Evolutionary conservation across 257 asterid genomes (phyloP).

Genomic region (Misopates orontium): DNA sequence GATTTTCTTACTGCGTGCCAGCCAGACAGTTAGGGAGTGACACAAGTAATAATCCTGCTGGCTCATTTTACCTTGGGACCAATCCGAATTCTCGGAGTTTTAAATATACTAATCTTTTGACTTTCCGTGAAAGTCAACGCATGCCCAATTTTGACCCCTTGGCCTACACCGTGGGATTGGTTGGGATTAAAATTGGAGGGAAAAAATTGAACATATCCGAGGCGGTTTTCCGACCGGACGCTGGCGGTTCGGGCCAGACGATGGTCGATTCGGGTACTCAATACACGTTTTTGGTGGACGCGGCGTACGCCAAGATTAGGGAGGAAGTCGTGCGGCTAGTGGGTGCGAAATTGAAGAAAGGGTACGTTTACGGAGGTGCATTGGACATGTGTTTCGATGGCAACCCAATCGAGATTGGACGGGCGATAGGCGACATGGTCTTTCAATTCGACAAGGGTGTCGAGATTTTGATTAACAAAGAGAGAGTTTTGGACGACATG

Average conservation of each 20-base stretch:
- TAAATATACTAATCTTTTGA: slow-evolving; percentile 47
- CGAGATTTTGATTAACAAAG: slow-evolving; percentile 43
- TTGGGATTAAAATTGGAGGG: slow-evolving; percentile 61
- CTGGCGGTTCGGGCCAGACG: slow-evolving; percentile 85
- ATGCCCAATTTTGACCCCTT: slow-evolving; percentile 74
- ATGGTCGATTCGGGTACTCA: slow-evolving; percentile 91
- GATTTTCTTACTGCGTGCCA: slow-evolving; percentile 88
- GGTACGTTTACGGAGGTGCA: slow-evolving; percentile 54
- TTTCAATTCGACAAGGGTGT: slow-evolving; percentile 62
- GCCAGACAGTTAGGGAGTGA: slow-evolving; percentile 22
- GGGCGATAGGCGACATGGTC: slow-evolving; percentile 54
- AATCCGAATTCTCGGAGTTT: slow-evolving; percentile 61
- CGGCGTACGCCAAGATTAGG: slow-evolving; percentile 54
- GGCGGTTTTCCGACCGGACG: slow-evolving; percentile 60
- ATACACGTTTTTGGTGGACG: slow-evolving; percentile 67
- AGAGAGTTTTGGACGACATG: slow-evolving; percentile 53
- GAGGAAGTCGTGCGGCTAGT: slow-evolving; percentile 50
- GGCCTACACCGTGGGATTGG: slow-evolving; percentile 67
- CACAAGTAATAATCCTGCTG: slow-evolving; percentile 39
- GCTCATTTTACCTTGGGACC: slow-evolving; percentile 65
- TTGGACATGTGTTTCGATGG: slow-evolving; percentile 82
- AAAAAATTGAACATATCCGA: slow-evolving; percentile 47
- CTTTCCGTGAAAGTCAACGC: slow-evolving; percentile 55
- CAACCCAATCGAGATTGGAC: slow-evolving; percentile 37
- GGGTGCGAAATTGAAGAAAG: slow-evolving; percentile 58